phyloP scores from a whole-genome alignment of 306 rosid genomes.

The Casuarina glauca region DNA sequence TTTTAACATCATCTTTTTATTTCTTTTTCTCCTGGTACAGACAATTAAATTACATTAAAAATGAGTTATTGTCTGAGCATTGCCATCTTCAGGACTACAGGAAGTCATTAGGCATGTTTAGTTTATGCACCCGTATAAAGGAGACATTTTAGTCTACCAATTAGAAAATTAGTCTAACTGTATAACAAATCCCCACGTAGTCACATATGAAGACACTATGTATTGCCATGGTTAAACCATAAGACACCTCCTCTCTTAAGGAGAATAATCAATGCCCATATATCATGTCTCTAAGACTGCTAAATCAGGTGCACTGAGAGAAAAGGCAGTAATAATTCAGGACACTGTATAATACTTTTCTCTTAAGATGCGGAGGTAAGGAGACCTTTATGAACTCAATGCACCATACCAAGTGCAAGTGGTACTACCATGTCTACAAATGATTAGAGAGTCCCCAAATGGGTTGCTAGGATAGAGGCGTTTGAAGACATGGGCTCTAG shows the following conservation, averaged over 20 bases:
- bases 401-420: not conserved
- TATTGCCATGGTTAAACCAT: not conserved
- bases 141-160: not conserved
- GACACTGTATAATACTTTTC: not conserved
- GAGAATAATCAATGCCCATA: not conserved
- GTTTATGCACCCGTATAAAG: not conserved
- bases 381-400: not conserved
- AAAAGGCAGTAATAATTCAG: not conserved
- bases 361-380: not conserved
- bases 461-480: not conserved
- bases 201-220: not conserved
- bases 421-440: slow-evolving; percentile 7
- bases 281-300: not conserved
- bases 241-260: not conserved
- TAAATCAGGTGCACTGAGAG: not conserved
- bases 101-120: not conserved
- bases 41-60: not conserved
- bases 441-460: not conserved
- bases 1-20: no score
- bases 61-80: not conserved
- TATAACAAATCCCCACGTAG: not conserved
- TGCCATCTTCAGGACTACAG: no score
- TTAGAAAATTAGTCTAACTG: not conserved
- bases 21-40: no score
- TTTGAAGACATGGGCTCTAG: not conserved